Conservation (phyloP, 2,329 filamentous ascomycete genomes). For the Mycocentrospora acerina region DNA sequence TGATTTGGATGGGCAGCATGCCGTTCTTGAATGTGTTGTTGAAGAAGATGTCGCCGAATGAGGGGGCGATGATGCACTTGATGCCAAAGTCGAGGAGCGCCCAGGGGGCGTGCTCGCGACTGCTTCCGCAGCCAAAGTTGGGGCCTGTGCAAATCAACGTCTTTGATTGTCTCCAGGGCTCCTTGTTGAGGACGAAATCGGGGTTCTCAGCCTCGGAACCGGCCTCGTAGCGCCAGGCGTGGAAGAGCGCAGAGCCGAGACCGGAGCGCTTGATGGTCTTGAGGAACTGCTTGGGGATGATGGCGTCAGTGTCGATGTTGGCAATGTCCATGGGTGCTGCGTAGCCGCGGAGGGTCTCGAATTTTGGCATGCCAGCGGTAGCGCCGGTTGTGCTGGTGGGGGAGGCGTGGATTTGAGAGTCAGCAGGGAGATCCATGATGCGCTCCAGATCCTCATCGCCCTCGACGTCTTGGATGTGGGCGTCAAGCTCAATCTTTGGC, state of each 20-base stretch:
- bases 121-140: conserved; percentile 94
- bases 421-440: conserved; percentile 63
- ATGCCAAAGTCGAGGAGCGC: conserved; percentile 96
- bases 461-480: conserved; percentile 57
- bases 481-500: conserved; percentile 61
- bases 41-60: conserved; percentile 92
- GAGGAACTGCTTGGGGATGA: conserved; percentile 98
- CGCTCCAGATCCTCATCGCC: conserved; percentile 65
- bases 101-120: conserved; percentile 95
- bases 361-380: conserved; percentile 74
- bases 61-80: conserved; percentile 87
- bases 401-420: conserved; percentile 68
- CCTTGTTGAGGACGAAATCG: conserved; percentile 86
- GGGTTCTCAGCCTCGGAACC: conserved; percentile 71
- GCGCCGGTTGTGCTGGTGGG: conserved; percentile 50
- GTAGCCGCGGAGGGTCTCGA: conserved; percentile 79
- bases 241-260: conserved; percentile 84
- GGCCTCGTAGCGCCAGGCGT: conserved; percentile 71
- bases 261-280: conserved; percentile 99
- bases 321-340: conserved; percentile 83
- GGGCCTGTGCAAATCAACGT: conserved; percentile 88
- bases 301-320: conserved; percentile 98
- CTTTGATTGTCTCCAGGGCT: conserved; percentile 80
- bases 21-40: conserved; percentile 99
- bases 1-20: conserved; percentile 85